Conservation (phyloP, 139 green algal genomes). For the Picochlorum sp. region DNA sequence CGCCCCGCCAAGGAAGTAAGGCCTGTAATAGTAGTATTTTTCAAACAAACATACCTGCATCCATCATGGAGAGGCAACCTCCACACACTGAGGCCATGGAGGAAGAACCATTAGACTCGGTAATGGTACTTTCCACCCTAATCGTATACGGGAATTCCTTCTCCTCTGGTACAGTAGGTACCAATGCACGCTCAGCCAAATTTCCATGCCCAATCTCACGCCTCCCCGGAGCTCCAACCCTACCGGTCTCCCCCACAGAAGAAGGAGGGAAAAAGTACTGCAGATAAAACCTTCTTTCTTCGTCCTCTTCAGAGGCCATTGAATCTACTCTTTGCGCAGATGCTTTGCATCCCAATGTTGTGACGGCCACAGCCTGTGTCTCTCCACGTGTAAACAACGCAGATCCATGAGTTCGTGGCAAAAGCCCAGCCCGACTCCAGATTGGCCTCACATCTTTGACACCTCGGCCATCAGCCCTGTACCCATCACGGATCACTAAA, state of each 20-base stretch:
- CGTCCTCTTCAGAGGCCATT: conserved; percentile 38
- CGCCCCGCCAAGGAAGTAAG: conserved; percentile 33
- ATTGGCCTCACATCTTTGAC: conserved; percentile 77
- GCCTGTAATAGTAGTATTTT: not conserved
- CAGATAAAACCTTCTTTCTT: conserved; percentile 81
- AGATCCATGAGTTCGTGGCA: conserved; percentile 86
- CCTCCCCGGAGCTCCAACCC: conserved; percentile 48
- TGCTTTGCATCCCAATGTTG: conserved; percentile 55
- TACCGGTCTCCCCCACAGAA: conserved; percentile 83
- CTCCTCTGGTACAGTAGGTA: conserved; percentile 64
- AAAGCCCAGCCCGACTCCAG: conserved; percentile 42
- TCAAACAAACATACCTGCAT: conserved; percentile 59
- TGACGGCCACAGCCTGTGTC: conserved; percentile 81
- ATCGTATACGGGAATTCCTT: conserved; percentile 79
- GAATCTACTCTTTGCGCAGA: conserved; percentile 50
- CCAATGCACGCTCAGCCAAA: conserved; percentile 83
- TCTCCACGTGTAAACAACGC: conserved; percentile 95
- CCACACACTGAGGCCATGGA: conserved; percentile 96
- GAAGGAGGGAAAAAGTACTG: conserved; percentile 98
- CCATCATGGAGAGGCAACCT: conserved; percentile 84
- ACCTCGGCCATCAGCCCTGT: conserved; percentile 68
- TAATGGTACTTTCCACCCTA: conserved; percentile 90
- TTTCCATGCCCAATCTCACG: conserved; percentile 92
- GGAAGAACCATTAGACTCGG: conserved; percentile 91
- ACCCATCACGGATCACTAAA: conserved; percentile 53